These are phyloP conservation scores for Komagataella kurtzmanii DNA, from an alignment of 805 yeast genomes.

Conservation along the genomic window DNA sequence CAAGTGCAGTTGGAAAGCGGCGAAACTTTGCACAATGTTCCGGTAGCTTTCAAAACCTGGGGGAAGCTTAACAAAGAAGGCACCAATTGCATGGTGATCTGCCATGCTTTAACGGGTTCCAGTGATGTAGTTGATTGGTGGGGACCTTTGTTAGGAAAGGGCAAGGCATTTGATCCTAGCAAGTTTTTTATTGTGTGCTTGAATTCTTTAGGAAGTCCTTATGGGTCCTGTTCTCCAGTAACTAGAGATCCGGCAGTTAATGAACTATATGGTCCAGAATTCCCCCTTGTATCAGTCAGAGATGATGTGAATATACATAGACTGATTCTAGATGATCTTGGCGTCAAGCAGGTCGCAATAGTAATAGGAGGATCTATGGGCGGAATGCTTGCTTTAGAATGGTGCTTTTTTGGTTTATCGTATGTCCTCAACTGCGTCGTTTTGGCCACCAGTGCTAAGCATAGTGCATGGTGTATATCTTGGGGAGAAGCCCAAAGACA, in stretches of 20 bases:
- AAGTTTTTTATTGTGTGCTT: conserved; percentile 77
- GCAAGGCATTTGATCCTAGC: conserved; percentile 82
- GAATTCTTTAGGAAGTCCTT: conserved; percentile 92
- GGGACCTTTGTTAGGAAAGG: conserved; percentile 88
- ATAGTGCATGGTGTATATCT: conserved; percentile 96
- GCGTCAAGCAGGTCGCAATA: conserved; percentile 67
- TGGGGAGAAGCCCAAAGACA: conserved; percentile 99
- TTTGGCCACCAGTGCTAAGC: conserved; percentile 86
- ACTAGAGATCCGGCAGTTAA: conserved; percentile 69
- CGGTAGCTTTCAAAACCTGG: conserved; percentile 95
- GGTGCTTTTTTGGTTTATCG: conserved; percentile 53
- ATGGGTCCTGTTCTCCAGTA: conserved; percentile 89
- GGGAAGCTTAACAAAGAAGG: conserved; percentile 61
- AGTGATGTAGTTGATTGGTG: conserved; percentile 97
- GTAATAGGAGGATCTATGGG: conserved; percentile 99
- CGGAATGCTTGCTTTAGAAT: conserved; percentile 91
- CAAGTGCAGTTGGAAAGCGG: conserved; percentile 71
- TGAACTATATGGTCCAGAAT: conserved; percentile 80
- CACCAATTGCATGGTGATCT: conserved; percentile 76
- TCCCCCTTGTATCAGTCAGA: conserved; percentile 86
- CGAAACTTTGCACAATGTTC: conserved; percentile 55
- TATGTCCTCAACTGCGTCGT: conserved; percentile 69
- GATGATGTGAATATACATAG: conserved; percentile 81
- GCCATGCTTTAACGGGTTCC: conserved; percentile 94
- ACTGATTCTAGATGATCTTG: conserved; percentile 63